Conservation (phyloP, 768 basidiomycete species). For the Amanita thiersii region DNA sequence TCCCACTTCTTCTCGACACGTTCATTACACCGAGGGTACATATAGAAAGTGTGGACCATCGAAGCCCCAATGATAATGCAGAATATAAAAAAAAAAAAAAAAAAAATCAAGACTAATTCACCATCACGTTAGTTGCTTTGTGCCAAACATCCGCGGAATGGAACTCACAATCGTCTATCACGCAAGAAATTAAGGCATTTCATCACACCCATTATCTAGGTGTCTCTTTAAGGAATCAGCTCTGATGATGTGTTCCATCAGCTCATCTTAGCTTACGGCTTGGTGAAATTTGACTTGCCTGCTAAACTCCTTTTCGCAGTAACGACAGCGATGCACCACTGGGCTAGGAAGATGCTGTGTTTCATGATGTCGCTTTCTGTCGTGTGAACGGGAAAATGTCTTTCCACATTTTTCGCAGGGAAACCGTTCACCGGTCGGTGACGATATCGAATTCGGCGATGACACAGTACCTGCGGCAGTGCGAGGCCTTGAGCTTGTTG, state of each 20-base stretch:
- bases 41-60: not conserved
- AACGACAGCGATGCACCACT: conserved; percentile 60
- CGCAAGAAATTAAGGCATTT: conserved; percentile 30
- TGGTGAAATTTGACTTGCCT: conserved; percentile 28
- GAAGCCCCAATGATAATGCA: conserved; percentile 4
- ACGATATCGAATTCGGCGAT: conserved; percentile 27
- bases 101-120: not conserved
- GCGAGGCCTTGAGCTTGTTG: conserved; percentile 32
- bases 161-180: not conserved
- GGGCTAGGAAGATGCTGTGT: conserved; percentile 64
- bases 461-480: conserved; percentile 22
- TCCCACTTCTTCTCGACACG: not conserved
- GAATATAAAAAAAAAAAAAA: too few relatives aligned
- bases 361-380: conserved; percentile 76
- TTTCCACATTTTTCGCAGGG: conserved; percentile 69
- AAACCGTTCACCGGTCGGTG: conserved; percentile 52
- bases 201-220: conserved; percentile 73
- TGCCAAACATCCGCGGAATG: not conserved
- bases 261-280: not conserved
- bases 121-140: not conserved
- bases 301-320: conserved; percentile 73
- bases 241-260: conserved; percentile 14
- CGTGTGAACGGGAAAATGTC: conserved; percentile 75
- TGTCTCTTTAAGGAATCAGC: conserved; percentile 77
- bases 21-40: conserved; percentile 1